Percentiles rank a stretch among this genome's conserved stretches.
Evolutionary conservation across 1,139 yeast species (phyloP).

Genomic region (Candida sojae): DNA sequence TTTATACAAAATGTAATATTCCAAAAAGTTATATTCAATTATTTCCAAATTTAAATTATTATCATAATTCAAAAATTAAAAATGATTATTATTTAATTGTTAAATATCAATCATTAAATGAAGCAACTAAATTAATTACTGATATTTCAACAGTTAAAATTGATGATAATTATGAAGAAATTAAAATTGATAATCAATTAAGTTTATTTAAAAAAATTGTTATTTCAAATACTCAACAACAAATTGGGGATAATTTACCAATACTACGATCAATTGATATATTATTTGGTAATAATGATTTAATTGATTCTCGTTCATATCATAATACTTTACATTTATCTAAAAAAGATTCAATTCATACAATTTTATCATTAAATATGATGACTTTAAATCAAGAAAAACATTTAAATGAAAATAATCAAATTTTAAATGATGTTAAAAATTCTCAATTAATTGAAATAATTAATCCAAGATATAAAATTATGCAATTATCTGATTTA

Average conservation of each 20-base stretch:
- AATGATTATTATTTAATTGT: conserved; percentile 17
- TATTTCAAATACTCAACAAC: conserved; percentile 8
- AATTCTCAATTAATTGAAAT: conserved; percentile 6
- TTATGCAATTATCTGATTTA: conserved; percentile 43
- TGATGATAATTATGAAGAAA: conserved; percentile 9
- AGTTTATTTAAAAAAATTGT: conserved; percentile 12
- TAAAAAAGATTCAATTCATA: conserved; percentile 11
- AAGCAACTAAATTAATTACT: conserved; percentile 15
- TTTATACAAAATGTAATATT: conserved; percentile 8
- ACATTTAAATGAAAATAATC: conserved; percentile 3
- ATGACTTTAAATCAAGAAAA: conserved; percentile 7
- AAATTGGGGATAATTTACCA: conserved; percentile 12
- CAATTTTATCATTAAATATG: conserved; percentile 14
- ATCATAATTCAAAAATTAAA: conserved; percentile 5
- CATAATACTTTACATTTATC: conserved; percentile 14
- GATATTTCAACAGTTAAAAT: conserved; percentile 16
- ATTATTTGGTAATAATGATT: conserved; percentile 25
- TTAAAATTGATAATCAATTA: conserved; percentile 5
- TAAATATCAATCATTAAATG: conserved; percentile 13
- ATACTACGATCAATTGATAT: conserved; percentile 27
- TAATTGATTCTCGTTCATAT: conserved; percentile 19
- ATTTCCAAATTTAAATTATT: conserved; percentile 13
- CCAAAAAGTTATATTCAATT: conserved; percentile 13
- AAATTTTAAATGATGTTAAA: conserved; percentile 4
- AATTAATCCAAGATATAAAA: conserved; percentile 22